These are phyloP conservation scores for Apiotrichum akiyoshidainum DNA, from an alignment of 1,284 basidiomycete genomes.

Conservation along the genomic window DNA sequence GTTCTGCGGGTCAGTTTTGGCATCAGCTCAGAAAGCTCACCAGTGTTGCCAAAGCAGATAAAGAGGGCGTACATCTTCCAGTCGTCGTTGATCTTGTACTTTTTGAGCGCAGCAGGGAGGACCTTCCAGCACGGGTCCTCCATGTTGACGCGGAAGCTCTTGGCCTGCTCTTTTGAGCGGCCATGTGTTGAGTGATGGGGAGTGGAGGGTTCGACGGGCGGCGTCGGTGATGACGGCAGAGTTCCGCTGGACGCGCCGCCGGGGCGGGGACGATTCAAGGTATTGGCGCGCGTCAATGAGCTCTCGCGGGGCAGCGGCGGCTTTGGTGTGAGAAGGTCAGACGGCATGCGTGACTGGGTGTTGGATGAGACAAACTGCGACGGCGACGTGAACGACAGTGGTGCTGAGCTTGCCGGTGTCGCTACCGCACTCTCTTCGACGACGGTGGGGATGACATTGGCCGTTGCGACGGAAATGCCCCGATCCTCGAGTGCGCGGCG, in stretches of 20 bases:
- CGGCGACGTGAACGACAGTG: slow-evolving; percentile 2
- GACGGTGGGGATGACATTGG: slow-evolving; percentile 19
- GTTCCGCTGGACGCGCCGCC: slow-evolving; percentile 9
- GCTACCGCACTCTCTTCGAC: slow-evolving; percentile 11
- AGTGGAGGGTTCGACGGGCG: slow-evolving; percentile 13
- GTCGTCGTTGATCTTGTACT: slow-evolving; percentile 98
- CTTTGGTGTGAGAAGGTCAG: slow-evolving; percentile 1
- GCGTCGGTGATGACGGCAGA: slow-evolving; percentile 16
- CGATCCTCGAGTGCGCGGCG: slow-evolving; percentile 30
- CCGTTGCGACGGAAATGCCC: slow-evolving; percentile 25
- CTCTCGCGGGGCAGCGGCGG: neutral
- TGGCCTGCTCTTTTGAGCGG: slow-evolving; percentile 41
- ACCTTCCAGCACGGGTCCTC: slow-evolving; percentile 99
- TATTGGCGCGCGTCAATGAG: neutral
- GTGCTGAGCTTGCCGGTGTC: slow-evolving; percentile 10
- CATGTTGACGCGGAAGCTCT: slow-evolving; percentile 61
- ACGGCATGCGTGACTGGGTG: neutral
- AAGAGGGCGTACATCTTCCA: slow-evolving; percentile 99
- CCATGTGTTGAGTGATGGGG: slow-evolving; percentile 23
- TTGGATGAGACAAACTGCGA: neutral
- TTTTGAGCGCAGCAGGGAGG: slow-evolving; percentile 92
- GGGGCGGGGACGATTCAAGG: neutral
- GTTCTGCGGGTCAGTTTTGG: slow-evolving; percentile 58
- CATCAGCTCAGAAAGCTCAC: slow-evolving; percentile 53
- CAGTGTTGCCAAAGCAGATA: slow-evolving; percentile 90